Conservation (phyloP, 2,329 filamentous ascomycete genomes). For the Tympanopsis confertula region DNA sequence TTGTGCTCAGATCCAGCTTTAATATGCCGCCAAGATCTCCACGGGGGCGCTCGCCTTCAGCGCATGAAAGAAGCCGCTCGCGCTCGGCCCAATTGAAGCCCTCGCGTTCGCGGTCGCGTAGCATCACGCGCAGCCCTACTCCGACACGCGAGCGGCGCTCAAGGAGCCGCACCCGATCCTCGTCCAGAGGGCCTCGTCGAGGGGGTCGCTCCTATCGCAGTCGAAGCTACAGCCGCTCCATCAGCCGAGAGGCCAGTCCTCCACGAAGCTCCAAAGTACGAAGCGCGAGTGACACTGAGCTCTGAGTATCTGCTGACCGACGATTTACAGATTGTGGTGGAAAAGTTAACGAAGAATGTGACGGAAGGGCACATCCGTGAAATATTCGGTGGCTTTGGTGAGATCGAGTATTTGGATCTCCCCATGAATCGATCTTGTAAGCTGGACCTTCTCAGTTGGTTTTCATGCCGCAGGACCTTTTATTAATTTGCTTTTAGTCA, state of each 20-base stretch:
- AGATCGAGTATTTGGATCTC: slow-evolving; percentile 76
- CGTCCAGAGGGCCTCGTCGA: background rate
- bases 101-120: too few relatives aligned
- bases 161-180: background rate
- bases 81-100: too few relatives aligned
- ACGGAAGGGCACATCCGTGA: slow-evolving; percentile 79
- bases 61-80: too few relatives aligned
- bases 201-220: background rate
- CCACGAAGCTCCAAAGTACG: background rate
- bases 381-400: slow-evolving; percentile 82
- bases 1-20: too few relatives aligned
- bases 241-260: background rate
- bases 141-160: too few relatives aligned
- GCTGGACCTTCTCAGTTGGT: slow-evolving; percentile 14
- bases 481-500: slow-evolving; percentile 39
- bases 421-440: slow-evolving; percentile 79
- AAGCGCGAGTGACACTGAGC: too few relatives aligned
- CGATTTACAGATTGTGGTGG: slow-evolving; percentile 68
- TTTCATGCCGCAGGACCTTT: slow-evolving; percentile 2
- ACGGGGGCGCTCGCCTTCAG: too few relatives aligned
- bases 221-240: background rate
- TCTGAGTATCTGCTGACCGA: background rate
- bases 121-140: too few relatives aligned
- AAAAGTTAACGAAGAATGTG: slow-evolving; percentile 91
- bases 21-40: too few relatives aligned